Conservation (phyloP, 805 yeast genomes). For the Candida insectorum region DNA sequence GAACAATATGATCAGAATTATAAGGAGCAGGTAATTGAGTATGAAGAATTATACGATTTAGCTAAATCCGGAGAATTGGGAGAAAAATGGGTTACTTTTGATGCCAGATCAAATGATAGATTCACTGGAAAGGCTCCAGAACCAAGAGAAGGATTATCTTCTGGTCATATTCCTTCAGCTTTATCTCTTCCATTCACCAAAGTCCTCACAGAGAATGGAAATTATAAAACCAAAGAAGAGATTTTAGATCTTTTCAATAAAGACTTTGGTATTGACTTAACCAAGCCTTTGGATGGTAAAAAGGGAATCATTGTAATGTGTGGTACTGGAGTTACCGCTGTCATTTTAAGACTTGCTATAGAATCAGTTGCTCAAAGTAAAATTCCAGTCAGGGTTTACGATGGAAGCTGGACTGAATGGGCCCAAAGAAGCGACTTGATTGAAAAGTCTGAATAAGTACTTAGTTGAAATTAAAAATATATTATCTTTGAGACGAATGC, state of each 20-base stretch:
- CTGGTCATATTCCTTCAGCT: slow-evolving; percentile 88
- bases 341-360: slow-evolving; percentile 72
- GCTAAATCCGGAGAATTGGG: slow-evolving; percentile 48
- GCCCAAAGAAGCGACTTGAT: slow-evolving; percentile 67
- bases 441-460: slow-evolving; percentile 29
- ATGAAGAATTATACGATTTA: slow-evolving; percentile 60
- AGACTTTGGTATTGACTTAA: slow-evolving; percentile 30
- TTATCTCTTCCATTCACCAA: slow-evolving; percentile 70
- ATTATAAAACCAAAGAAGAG: slow-evolving; percentile 46
- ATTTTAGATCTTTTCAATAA: slow-evolving; percentile 43
- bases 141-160: slow-evolving; percentile 81
- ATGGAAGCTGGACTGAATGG: slow-evolving; percentile 90
- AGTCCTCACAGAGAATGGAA: slow-evolving; percentile 48
- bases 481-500: too few species aligned
- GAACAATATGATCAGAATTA: slow-evolving; percentile 30
- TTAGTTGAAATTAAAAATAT: too few species aligned
- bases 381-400: slow-evolving; percentile 45
- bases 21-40: slow-evolving; percentile 54
- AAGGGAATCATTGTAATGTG: slow-evolving; percentile 85
- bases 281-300: slow-evolving; percentile 14
- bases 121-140: slow-evolving; percentile 81
- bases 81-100: slow-evolving; percentile 55
- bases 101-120: slow-evolving; percentile 76
- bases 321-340: slow-evolving; percentile 96
- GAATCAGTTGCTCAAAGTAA: slow-evolving; percentile 35